Percentiles rank a stretch among this genome's conserved stretches.
phyloP scores from a whole-genome alignment of 768 basidiomycete species.

The Tylopilus intermedius region DNA sequence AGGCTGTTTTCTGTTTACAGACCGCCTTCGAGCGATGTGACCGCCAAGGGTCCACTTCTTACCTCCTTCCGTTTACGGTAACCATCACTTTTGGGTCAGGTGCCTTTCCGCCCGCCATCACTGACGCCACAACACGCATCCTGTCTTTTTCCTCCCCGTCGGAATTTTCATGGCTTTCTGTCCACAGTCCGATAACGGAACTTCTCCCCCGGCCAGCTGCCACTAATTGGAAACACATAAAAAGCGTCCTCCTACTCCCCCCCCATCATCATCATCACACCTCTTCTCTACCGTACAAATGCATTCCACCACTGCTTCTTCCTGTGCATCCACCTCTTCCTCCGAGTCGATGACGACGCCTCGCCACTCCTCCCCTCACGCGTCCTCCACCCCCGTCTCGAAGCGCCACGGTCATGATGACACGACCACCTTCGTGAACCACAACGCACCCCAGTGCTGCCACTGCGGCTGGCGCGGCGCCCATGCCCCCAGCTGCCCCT shows the following conservation, averaged over 20 bases:
- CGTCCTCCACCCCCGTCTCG: constrained; percentile 23
- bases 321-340: constrained; percentile 14
- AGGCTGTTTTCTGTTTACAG: constrained; percentile 17
- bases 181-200: constrained; percentile 36
- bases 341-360: constrained; percentile 4
- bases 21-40: constrained; percentile 30
- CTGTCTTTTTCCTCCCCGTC: constrained; percentile 17
- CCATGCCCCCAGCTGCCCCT: constrained; percentile 58
- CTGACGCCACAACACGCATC: constrained; percentile 37
- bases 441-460: constrained; percentile 71
- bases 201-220: constrained; percentile 27
- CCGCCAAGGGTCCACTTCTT: constrained; percentile 24
- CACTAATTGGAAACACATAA: constrained; percentile 23
- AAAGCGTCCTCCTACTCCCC: constrained; percentile 13
- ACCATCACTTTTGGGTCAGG: constrained; percentile 25
- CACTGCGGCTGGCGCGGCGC: constrained; percentile 69
- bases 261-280: not conserved
- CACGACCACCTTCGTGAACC: constrained; percentile 36
- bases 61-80: constrained; percentile 16
- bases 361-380: not conserved
- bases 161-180: constrained; percentile 30
- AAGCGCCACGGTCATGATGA: constrained; percentile 22
- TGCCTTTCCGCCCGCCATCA: constrained; percentile 33
- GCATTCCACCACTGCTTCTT: constrained; percentile 16
- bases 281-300: constrained; percentile 5